Evolutionary conservation across 805 yeast species (phyloP).

Genomic region (Komagataella mondaviorum): DNA sequence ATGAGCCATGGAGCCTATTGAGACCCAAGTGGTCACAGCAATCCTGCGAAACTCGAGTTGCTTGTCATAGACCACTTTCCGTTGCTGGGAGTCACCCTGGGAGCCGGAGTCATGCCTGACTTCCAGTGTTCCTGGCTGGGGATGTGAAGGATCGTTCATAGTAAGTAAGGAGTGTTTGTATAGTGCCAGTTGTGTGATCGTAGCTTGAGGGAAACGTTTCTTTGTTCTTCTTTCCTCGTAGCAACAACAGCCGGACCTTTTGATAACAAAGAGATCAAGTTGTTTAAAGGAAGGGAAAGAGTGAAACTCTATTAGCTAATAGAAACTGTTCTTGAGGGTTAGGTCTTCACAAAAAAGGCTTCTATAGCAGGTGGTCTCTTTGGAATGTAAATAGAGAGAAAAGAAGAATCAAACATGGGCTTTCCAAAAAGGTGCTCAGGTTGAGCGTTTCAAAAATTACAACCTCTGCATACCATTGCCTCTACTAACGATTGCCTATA

Average conservation of each 20-base stretch:
- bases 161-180: background rate
- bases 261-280: background rate
- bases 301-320: background rate
- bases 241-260: background rate
- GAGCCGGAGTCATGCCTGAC: background rate
- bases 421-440: background rate
- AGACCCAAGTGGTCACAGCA: constrained; percentile 1
- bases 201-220: background rate
- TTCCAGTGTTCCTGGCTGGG: background rate
- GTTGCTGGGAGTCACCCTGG: background rate
- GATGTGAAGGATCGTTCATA: background rate
- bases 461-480: background rate
- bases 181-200: background rate
- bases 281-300: background rate
- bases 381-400: background rate
- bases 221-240: background rate
- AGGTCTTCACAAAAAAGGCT: background rate
- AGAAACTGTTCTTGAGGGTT: background rate
- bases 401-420: background rate
- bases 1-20: constrained; percentile 2
- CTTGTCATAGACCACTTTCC: background rate
- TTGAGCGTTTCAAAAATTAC: constrained; percentile 1
- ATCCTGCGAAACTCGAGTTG: background rate
- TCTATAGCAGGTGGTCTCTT: background rate
- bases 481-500: background rate